A percentile compares a stretch with the other conserved stretches of the same genome.
phyloP scores from a whole-genome alignment of 2,329 filamentous ascomycete species.

The Fusarium temperatum region DNA sequence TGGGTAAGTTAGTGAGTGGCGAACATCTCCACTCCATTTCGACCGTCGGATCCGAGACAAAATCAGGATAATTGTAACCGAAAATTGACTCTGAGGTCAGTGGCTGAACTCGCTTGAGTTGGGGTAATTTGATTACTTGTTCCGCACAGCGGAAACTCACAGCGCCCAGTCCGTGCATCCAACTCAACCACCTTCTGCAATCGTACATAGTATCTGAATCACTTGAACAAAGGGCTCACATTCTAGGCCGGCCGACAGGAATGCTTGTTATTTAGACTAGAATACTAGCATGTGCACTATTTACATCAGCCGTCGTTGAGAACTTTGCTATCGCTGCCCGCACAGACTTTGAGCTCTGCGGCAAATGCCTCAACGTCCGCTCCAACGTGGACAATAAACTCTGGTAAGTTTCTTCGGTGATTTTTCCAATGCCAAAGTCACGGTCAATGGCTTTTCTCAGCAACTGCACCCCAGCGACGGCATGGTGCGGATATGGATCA shows the following conservation, averaged over 20 bases:
- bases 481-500: conserved; percentile 47
- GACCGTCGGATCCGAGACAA: conserved; percentile 22
- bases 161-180: not conserved
- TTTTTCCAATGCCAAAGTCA: conserved; percentile 39
- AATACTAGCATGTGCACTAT: not conserved
- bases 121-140: not conserved
- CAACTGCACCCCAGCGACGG: conserved; percentile 44
- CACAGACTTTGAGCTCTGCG: conserved; percentile 46
- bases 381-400: conserved; percentile 42
- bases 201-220: too few relatives aligned
- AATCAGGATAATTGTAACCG: not conserved
- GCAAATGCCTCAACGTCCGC: conserved; percentile 39
- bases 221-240: too few relatives aligned
- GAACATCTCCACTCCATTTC: not conserved
- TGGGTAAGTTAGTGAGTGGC: not conserved
- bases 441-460: conserved; percentile 44
- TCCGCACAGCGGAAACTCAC: not conserved
- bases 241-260: not conserved
- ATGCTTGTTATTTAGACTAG: not conserved
- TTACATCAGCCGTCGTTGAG: not conserved
- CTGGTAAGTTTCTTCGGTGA: conserved; percentile 39
- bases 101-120: not conserved
- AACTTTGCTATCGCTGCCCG: conserved; percentile 42
- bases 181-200: not conserved
- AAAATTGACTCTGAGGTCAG: not conserved